phyloP scores from a whole-genome alignment of 164 flowering plant genomes.

The Magnolia kwangsiensis region DNA sequence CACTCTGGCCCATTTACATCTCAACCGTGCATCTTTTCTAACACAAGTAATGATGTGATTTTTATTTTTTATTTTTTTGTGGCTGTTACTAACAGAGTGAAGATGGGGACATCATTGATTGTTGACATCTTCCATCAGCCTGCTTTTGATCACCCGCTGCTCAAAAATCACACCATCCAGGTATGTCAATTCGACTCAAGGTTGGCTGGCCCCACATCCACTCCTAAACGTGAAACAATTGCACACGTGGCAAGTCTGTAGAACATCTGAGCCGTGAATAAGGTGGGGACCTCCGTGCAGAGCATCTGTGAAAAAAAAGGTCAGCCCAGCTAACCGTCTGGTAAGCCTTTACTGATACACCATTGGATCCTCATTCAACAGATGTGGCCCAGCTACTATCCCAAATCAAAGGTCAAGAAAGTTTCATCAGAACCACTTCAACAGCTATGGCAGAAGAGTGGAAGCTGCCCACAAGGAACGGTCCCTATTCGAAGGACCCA shows the following conservation, averaged over 20 bases:
- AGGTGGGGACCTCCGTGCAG: too few species aligned
- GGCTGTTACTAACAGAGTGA: background rate
- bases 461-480: constrained; percentile 55
- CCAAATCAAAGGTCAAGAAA: background rate
- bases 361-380: background rate
- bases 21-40: too few species aligned
- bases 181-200: background rate
- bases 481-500: constrained; percentile 40
- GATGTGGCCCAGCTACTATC: constrained; percentile 3
- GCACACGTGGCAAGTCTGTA: too few species aligned
- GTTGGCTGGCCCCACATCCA: too few species aligned
- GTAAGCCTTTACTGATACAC: too few species aligned
- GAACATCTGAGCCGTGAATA: too few species aligned
- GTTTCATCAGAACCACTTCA: background rate
- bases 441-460: constrained; percentile 48
- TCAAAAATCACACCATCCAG: constrained; percentile 8
- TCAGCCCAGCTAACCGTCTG: too few species aligned
- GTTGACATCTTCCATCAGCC: constrained; percentile 6
- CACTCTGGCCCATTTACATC: too few species aligned
- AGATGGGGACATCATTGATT: constrained; percentile 4
- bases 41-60: background rate
- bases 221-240: too few species aligned
- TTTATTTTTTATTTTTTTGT: background rate
- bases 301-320: too few species aligned
- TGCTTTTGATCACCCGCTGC: background rate